Conservation (phyloP, 345 rosid species). For the Citrus maxima region DNA sequence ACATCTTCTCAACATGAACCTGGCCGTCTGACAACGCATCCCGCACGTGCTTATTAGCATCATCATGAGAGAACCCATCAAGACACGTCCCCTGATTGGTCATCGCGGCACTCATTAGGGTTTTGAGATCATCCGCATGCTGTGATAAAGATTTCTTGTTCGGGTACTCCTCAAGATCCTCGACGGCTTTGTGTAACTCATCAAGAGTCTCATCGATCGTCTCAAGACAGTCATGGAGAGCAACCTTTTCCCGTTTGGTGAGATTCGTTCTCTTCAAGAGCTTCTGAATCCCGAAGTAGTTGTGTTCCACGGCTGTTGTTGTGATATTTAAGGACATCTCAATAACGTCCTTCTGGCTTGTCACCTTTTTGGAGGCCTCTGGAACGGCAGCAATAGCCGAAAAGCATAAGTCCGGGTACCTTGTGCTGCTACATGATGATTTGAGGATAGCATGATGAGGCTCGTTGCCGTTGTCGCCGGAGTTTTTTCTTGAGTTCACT, state of each 20-base stretch:
- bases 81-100: constrained; percentile 86
- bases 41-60: constrained; percentile 49
- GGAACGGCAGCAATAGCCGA: constrained; percentile 52
- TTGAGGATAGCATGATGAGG: constrained; percentile 57
- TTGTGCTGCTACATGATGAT: constrained; percentile 59
- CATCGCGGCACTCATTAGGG: constrained; percentile 78
- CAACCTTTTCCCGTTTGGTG: constrained; percentile 57
- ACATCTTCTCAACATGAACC: constrained; percentile 51
- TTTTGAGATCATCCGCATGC: constrained; percentile 82
- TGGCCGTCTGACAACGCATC: constrained; percentile 35
- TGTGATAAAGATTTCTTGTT: constrained; percentile 51
- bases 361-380: constrained; percentile 21
- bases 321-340: constrained; percentile 32
- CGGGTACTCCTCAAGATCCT: constrained; percentile 63
- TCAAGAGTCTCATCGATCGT: constrained; percentile 82
- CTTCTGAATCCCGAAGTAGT: constrained; percentile 27
- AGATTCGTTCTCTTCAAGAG: constrained; percentile 20
- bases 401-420: constrained; percentile 67
- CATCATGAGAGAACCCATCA: constrained; percentile 75
- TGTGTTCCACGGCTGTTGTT: constrained; percentile 20
- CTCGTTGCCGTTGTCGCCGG: constrained; percentile 3
- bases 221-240: constrained; percentile 88
- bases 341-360: constrained; percentile 33
- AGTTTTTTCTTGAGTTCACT: constrained; percentile 23
- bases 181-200: constrained; percentile 54